These are phyloP conservation scores for Tolypocladium endophyticum DNA, from an alignment of 2,329 filamentous ascomycete species.

Conservation along the genomic window DNA sequence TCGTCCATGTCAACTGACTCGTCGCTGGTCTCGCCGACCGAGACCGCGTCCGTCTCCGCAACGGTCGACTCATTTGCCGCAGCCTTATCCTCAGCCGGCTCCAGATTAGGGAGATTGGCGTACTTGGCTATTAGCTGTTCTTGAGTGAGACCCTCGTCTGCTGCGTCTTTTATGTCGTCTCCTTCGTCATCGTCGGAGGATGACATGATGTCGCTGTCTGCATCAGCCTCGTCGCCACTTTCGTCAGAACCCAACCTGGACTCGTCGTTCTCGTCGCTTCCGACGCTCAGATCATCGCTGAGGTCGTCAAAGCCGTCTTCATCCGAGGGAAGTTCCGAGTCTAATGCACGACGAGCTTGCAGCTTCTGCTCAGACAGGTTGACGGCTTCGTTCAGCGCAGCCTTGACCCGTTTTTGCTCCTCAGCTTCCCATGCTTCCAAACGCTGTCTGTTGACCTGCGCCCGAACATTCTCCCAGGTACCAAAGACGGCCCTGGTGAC, in stretches of 20 bases:
- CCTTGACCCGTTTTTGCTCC: constrained; percentile 53
- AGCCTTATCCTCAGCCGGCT: constrained; percentile 16
- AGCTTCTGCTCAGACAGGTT: constrained; percentile 61
- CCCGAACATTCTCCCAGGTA: constrained; percentile 55
- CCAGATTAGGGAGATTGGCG: constrained; percentile 46
- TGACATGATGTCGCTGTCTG: constrained; percentile 42
- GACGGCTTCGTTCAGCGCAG: constrained; percentile 63
- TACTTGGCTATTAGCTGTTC: constrained; percentile 63
- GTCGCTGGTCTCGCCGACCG: constrained; percentile 44
- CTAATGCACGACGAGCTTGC: constrained; percentile 47
- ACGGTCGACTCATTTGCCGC: constrained; percentile 11
- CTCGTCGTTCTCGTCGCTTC: constrained; percentile 23
- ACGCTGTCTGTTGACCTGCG: constrained; percentile 49
- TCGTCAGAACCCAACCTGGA: constrained; percentile 23
- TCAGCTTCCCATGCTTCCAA: constrained; percentile 54
- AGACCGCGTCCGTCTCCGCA: constrained; percentile 10
- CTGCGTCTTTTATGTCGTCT: constrained; percentile 39
- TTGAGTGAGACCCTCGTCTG: constrained; percentile 56
- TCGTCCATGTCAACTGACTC: constrained; percentile 62
- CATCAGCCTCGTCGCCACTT: constrained; percentile 29
- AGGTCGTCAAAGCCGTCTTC: constrained; percentile 35
- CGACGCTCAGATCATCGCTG: constrained; percentile 33
- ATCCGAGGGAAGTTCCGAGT: constrained; percentile 38
- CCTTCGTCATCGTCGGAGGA: constrained; percentile 54
- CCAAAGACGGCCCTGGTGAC: constrained; percentile 48